Evolutionary conservation across 176 grass and related monocot genomes (phyloP).

Genomic region (Panicum miliaceum): DNA sequence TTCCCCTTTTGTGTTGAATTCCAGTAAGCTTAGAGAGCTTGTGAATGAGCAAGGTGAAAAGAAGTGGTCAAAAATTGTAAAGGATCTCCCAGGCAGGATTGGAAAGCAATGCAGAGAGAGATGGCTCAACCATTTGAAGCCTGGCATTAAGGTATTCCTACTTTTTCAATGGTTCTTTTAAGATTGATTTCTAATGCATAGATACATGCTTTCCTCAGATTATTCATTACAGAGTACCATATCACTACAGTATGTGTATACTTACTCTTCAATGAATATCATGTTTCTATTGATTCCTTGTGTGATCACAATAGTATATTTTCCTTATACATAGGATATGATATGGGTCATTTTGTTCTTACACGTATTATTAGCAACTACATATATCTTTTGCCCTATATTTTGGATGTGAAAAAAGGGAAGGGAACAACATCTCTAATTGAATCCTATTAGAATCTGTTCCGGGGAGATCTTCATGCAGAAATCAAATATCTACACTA

Average conservation of each 20-base stretch:
- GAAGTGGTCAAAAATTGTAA: constrained; percentile 35
- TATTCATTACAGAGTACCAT: not conserved
- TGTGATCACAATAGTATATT: not conserved
- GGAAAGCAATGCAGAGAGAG: constrained; percentile 46
- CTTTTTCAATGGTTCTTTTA: not conserved
- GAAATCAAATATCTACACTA: not conserved
- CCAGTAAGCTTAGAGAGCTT: not conserved
- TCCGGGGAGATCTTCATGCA: not conserved
- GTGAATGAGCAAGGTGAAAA: constrained; percentile 1
- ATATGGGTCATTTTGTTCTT: not conserved
- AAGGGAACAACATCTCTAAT: not conserved
- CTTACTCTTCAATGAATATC: not conserved
- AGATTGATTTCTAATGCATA: not conserved
- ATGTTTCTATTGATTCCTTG: not conserved
- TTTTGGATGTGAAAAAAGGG: not conserved
- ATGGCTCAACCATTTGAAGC: constrained; percentile 44
- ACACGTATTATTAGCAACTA: not conserved
- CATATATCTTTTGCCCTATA: not conserved
- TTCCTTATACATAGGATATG: not conserved
- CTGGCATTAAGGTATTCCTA: constrained; percentile 27
- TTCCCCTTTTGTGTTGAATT: not conserved
- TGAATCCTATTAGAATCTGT: not conserved
- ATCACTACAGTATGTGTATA: not conserved
- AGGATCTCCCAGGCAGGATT: not conserved
- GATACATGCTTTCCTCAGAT: not conserved